Conservation (phyloP, 2,329 filamentous ascomycete genomes). For the Epichloe coenophiala region DNA sequence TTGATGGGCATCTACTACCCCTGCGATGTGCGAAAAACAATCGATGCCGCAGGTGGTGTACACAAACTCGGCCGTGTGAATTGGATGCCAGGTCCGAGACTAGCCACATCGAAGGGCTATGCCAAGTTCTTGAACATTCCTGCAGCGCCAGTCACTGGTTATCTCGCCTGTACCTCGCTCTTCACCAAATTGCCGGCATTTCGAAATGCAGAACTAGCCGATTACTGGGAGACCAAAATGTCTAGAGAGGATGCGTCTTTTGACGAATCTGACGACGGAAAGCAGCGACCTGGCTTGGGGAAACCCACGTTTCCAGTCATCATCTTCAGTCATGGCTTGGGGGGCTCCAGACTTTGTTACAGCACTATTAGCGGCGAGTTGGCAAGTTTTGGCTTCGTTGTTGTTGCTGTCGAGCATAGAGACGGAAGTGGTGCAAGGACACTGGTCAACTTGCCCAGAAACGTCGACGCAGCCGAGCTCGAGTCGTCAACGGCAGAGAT, state of each 20-base stretch:
- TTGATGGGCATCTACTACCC: conserved; percentile 56
- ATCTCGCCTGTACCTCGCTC: conserved; percentile 43
- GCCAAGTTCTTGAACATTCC: conserved; percentile 45
- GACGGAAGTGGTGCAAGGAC: conserved; percentile 50
- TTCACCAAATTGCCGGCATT: conserved; percentile 53
- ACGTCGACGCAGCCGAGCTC: conserved; percentile 20
- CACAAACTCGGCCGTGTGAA: conserved; percentile 37
- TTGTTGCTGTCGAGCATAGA: conserved; percentile 50
- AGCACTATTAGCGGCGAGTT: conserved; percentile 52
- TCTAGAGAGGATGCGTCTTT: conserved; percentile 21
- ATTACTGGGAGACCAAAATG: conserved; percentile 34
- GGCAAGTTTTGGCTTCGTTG: conserved; percentile 51
- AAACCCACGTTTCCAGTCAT: conserved; percentile 44
- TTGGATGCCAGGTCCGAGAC: conserved; percentile 47
- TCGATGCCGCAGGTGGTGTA: conserved; percentile 15
- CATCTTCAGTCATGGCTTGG: conserved; percentile 53
- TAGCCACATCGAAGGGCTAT: conserved; percentile 44
- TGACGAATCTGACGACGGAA: conserved; percentile 12
- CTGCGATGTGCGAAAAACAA: conserved; percentile 24
- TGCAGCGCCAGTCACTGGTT: conserved; percentile 32
- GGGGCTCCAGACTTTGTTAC: conserved; percentile 49
- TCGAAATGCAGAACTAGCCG: conserved; percentile 44
- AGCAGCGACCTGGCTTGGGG: conserved; percentile 12
- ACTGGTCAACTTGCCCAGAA: conserved; percentile 41
- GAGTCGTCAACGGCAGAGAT: conserved; percentile 16